A percentile compares a stretch with the other conserved stretches of the same genome.
Conservation (phyloP, 352 stramenopile species). For the Pythium insidiosum region DNA sequence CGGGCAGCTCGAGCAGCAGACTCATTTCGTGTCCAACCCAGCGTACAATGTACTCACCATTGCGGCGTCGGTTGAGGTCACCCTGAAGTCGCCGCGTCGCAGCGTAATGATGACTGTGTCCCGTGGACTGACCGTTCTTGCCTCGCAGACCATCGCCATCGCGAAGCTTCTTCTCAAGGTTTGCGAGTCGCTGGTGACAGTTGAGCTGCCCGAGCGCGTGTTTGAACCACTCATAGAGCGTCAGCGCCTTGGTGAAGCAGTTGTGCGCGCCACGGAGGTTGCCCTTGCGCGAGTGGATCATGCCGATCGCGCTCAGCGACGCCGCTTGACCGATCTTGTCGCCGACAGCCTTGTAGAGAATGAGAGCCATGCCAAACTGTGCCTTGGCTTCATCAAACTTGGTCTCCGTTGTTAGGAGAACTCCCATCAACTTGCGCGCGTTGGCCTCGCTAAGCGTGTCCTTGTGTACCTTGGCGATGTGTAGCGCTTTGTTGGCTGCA, state of each 20-base stretch:
- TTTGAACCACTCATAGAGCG: slow-evolving; percentile 80
- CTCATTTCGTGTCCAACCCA: slow-evolving; percentile 82
- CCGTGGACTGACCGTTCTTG: slow-evolving; percentile 42
- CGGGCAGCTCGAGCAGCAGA: slow-evolving; percentile 58
- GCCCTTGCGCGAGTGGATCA: slow-evolving; percentile 75
- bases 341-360: slow-evolving; percentile 63
- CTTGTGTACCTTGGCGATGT: slow-evolving; percentile 72
- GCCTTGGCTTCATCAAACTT: slow-evolving; percentile 80
- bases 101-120: slow-evolving; percentile 75
- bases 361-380: slow-evolving; percentile 67
- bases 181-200: slow-evolving; percentile 71
- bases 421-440: slow-evolving; percentile 69
- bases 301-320: slow-evolving; percentile 66
- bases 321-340: slow-evolving; percentile 73
- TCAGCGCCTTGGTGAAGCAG: slow-evolving; percentile 74
- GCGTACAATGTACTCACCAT: slow-evolving; percentile 72
- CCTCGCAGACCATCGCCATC: slow-evolving; percentile 50
- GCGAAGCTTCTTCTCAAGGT: slow-evolving; percentile 79
- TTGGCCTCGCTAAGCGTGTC: slow-evolving; percentile 60
- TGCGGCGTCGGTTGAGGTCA: slow-evolving; percentile 76
- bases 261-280: slow-evolving; percentile 71
- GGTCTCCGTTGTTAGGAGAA: slow-evolving; percentile 70
- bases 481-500: slow-evolving; percentile 58
- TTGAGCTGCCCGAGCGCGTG: slow-evolving; percentile 72
- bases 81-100: slow-evolving; percentile 62